Base-by-base conservation (phyloP, 2,329 filamentous ascomycete genomes). In the Venturia aucupariae region DNA sequence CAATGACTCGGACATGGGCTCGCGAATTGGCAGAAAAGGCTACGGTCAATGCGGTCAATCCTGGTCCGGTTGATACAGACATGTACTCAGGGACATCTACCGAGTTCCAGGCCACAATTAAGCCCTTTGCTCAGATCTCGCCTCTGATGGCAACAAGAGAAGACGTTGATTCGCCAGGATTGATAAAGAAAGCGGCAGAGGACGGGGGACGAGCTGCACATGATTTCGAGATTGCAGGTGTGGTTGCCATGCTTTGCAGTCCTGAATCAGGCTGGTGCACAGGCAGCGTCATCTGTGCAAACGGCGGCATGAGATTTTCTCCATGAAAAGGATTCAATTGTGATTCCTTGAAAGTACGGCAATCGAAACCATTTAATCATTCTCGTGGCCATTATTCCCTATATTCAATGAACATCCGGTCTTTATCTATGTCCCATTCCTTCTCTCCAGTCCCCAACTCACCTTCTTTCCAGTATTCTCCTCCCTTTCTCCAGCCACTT, bases 241-340 rank as follows among this genome's bases (percentile, higher is more conserved):
- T 90, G 5, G 86, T 92, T 22, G 88, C 83, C 2, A 91, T 92
- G 88, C 75, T 92, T 27, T 90, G 88, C 72, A 82, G 83, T 5
- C 79, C 81, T 6, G 90, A 93, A 72, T 82, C 84, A n/a, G 82
- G 79, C 8, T 93, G 89, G 89, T 87, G 85, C 71, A 94, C 90
- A 0, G 90, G 90, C 1, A 88, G 87, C 74, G 87, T 92, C 30
- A 83, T 94, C 4, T 90, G 87, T 76, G 89, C 89, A 8, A 93
- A 93, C 72, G 90, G 90, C 1, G 90, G 90, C 7, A 86, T 91
- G 84, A 57, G 41, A 24, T 55, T 63, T n/a, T 39, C 46, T 42
- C 59, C 59, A 2, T 60, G 11, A 60, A 15, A 46, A 17, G 8
- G 4, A 7, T n/a, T 46, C 44, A 46, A 19, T 8, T 22, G 24